Evolutionary conservation across 2,329 filamentous ascomycete genomes (phyloP), one percentile per base, ranked within the genome.

Genomic region (Sporothrix luriei): DNA sequence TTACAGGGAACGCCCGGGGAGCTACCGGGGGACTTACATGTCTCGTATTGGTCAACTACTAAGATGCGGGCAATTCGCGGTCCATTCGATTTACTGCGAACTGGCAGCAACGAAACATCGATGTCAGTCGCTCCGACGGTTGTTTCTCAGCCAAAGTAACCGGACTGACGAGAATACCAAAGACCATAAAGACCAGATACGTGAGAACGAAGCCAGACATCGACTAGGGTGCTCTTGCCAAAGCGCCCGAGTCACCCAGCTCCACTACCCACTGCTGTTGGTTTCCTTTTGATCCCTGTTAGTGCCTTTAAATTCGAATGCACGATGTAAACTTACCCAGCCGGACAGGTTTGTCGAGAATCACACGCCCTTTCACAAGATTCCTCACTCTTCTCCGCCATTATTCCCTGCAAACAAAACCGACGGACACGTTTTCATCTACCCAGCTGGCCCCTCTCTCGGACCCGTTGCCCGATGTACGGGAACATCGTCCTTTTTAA

Each of bases 31-130:
- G 10, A 21, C 49, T 21, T 7, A 26, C 21, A 33, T 7, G 19
- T 40, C 55, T 59, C 40, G 40, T 33, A 59, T 11, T 26, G 11
- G 16, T 57, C 13, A 29, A 11, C 29, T 40, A 59, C 40, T 33
- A 33, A 33, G 33, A 59, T 21, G 55, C 51, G 24, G 55, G 19
- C 40, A 59, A 59, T 59, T 59, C 29, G 55, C 51, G 24, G 55
- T 19, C 40, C 40, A 59, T 59, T 59, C 29, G 3, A 59, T 13
- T 21, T 21, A 13, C 29, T n/a, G 33, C 55, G 9, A 59, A 14
- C 14, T 40, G 55, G 55, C 55, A 19, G 19, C 29, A 40, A 38
- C 29, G 29, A n/a, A 7, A 40, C 29, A 59, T 59, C 33, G 54
- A 21, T 19, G 19, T 13, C 33, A 52, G 49, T 24, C 10, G 21